Base-by-base conservation (phyloP, 2,329 filamentous ascomycete species). In the Pyrenochaeta sp. region DNA sequence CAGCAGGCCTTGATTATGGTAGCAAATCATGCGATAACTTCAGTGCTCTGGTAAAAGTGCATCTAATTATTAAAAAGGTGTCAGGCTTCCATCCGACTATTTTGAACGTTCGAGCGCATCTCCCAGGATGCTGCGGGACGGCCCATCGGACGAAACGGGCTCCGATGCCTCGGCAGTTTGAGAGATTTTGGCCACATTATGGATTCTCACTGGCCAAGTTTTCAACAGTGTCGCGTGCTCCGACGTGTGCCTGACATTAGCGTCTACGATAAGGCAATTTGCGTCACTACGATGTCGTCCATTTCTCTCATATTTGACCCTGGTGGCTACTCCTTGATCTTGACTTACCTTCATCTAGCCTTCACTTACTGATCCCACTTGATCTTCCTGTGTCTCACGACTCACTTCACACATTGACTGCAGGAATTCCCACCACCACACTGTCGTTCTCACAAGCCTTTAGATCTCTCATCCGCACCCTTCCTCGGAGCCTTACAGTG, bases 381-480 rank as follows among this genome's bases (percentile, higher is more conserved):
- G 14, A 22, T 23, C 37, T 35, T 7, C 14, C 6, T 44, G 19
- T 6, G 22, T 20, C 29, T 37, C 15, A 10, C 6, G 19, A 7
- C 8, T 19, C n/a, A n/a, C n/a, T n/a, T n/a, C n/a, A n/a, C n/a
- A n/a, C n/a, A n/a, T n/a, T n/a, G n/a, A n/a, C n/a, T n/a, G n/a
- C n/a, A n/a, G n/a, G n/a, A n/a, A n/a, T n/a, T n/a, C 38, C 34
- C 13, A 29, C 28, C 18, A 32, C 36, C 61, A 65, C 55, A 18
- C 41, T 69, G 67, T 68, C 63, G 55, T 51, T 60, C 53, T 49
- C 54, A 62, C 60, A 51, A 31, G 30, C 48, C 29, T 53, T 56
- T 44, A 53, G 41, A 50, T 55, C 52, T 35, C 52, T 59, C 28
- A 44, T 39, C 47, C 51, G 46, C 44, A 51, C 51, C 35, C 32